These are phyloP conservation scores for Cladophialophora carrionii DNA, from an alignment of 2,329 filamentous ascomycete species.

Conservation along the genomic window DNA sequence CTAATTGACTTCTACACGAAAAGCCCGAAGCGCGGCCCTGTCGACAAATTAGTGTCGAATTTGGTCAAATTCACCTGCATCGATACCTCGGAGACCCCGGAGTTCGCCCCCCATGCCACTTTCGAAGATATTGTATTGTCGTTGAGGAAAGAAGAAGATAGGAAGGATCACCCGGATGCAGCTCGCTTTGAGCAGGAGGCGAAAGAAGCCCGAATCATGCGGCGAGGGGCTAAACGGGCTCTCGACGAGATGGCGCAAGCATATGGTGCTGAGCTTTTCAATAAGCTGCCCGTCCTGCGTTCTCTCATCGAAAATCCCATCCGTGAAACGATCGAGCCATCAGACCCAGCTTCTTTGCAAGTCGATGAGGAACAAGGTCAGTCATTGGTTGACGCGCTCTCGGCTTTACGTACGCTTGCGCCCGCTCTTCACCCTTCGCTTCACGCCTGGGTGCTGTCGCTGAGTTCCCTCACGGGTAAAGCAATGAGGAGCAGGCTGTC, in stretches of 20 bases:
- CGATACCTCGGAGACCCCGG: slow-evolving; percentile 95
- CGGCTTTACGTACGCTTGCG: slow-evolving; percentile 86
- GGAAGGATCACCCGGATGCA: slow-evolving; percentile 87
- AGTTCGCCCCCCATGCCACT: slow-evolving; percentile 80
- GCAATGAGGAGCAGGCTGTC: slow-evolving; percentile 86
- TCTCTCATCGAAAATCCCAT: slow-evolving; percentile 82
- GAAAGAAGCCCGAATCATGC: slow-evolving; percentile 83
- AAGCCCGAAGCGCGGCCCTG: slow-evolving; percentile 77
- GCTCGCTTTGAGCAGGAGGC: slow-evolving; percentile 88
- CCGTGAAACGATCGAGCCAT: slow-evolving; percentile 62
- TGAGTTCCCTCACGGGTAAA: slow-evolving; percentile 83
- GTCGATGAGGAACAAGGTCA: slow-evolving; percentile 79
- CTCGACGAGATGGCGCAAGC: slow-evolving; percentile 81
- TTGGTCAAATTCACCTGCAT: slow-evolving; percentile 97
- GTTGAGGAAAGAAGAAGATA: slow-evolving; percentile 94
- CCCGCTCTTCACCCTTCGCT: slow-evolving; percentile 80
- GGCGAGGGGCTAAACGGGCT: slow-evolving; percentile 90
- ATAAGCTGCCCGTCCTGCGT: slow-evolving; percentile 80
- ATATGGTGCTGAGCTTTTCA: slow-evolving; percentile 77
- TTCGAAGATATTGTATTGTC: slow-evolving; percentile 84
- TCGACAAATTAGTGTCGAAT: slow-evolving; percentile 94
- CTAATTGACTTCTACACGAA: slow-evolving; percentile 86
- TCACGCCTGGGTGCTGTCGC: slow-evolving; percentile 76
- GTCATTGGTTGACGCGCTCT: slow-evolving; percentile 91
- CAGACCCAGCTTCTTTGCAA: slow-evolving; percentile 49